Conservation (phyloP, 352 stramenopile species). For the Globisporangium paddicum region DNA sequence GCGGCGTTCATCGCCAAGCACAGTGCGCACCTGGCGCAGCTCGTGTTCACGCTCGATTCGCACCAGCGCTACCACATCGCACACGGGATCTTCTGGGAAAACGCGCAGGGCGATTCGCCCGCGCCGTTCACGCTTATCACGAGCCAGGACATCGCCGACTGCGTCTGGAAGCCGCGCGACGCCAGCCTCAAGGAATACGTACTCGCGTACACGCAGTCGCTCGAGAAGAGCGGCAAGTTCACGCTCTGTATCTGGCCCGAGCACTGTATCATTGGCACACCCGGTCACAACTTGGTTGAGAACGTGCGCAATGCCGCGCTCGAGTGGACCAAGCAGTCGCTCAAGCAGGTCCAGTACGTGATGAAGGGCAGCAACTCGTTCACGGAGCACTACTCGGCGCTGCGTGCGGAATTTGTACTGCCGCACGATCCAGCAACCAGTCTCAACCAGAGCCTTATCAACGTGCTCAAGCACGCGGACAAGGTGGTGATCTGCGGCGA, state of each 20-base stretch:
- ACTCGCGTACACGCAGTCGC: constrained; percentile 85
- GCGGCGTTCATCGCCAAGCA: constrained; percentile 82
- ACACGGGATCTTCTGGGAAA: constrained; percentile 92
- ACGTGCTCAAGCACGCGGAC: constrained; percentile 78
- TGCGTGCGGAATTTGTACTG: constrained; percentile 92
- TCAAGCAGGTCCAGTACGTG: constrained; percentile 81
- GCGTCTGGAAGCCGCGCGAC: constrained; percentile 54
- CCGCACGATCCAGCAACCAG: constrained; percentile 56
- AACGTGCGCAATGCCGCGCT: constrained; percentile 79
- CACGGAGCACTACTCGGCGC: constrained; percentile 96
- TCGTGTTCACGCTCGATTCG: constrained; percentile 96
- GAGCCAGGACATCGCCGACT: constrained; percentile 59
- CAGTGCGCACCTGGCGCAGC: constrained; percentile 50
- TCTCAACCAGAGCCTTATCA: constrained; percentile 86
- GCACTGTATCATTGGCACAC: constrained; percentile 94
- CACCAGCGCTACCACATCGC: constrained; percentile 96
- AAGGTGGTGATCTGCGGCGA: constrained; percentile 92
- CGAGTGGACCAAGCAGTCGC: constrained; percentile 73
- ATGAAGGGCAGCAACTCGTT: constrained; percentile 94
- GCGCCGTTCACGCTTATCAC: constrained; percentile 93
- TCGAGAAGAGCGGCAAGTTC: constrained; percentile 90
- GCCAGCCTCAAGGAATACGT: constrained; percentile 79
- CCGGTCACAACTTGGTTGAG: constrained; percentile 87
- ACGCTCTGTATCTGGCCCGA: constrained; percentile 96
- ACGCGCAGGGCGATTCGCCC: constrained; percentile 59